A percentile compares a stretch with the other conserved stretches of the same genome.
These are phyloP conservation scores for Lasiodiplodia sp. DNA, from an alignment of 2,329 filamentous ascomycete species.

Conservation along the genomic window DNA sequence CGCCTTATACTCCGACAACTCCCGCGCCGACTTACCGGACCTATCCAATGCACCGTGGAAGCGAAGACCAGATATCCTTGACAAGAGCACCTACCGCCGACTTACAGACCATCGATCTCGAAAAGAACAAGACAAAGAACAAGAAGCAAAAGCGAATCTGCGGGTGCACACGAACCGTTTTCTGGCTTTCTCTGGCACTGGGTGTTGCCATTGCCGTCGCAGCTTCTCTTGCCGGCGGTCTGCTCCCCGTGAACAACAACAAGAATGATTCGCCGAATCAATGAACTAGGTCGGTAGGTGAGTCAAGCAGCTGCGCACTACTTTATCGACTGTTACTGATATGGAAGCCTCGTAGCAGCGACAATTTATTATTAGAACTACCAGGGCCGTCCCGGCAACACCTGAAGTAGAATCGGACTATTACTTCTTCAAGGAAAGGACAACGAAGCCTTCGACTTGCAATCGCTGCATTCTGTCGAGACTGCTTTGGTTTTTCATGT, in stretches of 20 bases:
- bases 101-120: background rate
- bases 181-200: conserved; percentile 14
- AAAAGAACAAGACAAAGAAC: conserved; percentile 3
- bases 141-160: background rate
- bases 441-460: background rate
- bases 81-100: conserved; percentile 4
- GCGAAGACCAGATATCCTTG: conserved; percentile 11
- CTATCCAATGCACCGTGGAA: conserved; percentile 9
- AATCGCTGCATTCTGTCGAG: background rate
- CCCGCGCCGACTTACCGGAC: conserved; percentile 16
- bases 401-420: no score
- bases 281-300: background rate
- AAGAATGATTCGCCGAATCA: background rate
- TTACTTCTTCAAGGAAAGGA: background rate
- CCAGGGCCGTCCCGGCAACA: no score
- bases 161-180: conserved; percentile 19
- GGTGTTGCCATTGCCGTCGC: background rate
- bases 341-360: background rate
- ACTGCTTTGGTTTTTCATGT: background rate
- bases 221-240: conserved; percentile 13
- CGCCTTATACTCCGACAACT: conserved; percentile 3
- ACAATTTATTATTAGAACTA: no score
- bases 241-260: background rate
- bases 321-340: background rate
- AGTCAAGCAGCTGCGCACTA: background rate